Evolutionary conservation across 2,329 filamentous ascomycete species (phyloP).

Genomic region (Penicillium crustosum): DNA sequence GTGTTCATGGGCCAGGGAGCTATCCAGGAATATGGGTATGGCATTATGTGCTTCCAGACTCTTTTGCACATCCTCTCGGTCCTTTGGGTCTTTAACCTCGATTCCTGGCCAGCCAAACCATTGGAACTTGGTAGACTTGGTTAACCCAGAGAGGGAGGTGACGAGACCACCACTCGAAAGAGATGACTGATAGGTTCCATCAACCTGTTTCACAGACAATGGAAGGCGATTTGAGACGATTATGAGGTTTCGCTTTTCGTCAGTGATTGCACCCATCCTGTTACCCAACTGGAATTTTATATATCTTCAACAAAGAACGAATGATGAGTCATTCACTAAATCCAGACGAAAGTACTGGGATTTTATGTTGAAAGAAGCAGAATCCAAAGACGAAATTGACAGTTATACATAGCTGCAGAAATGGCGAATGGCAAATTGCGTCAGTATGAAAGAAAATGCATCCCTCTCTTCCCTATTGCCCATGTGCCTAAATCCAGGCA

Average conservation of each 20-base stretch:
- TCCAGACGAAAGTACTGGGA: background rate
- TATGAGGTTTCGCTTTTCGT: conserved; percentile 45
- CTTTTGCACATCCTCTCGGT: conserved; percentile 67
- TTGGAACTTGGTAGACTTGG: conserved; percentile 84
- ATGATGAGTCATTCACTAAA: background rate
- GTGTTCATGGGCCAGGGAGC: conserved; percentile 83
- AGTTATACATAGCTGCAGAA: conserved; percentile 13
- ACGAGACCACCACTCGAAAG: conserved; percentile 92
- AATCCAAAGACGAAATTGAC: background rate
- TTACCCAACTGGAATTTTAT: background rate
- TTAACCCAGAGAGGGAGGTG: conserved; percentile 80
- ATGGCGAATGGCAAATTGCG: conserved; percentile 20
- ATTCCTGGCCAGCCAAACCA: conserved; percentile 97
- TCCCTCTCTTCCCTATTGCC: background rate
- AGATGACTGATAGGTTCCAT: conserved; percentile 78
- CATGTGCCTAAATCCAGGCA: background rate
- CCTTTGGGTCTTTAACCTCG: conserved; percentile 72
- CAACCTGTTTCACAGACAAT: conserved; percentile 83
- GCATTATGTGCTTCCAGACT: conserved; percentile 77
- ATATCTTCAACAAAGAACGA: background rate
- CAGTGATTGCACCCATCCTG: conserved; percentile 7
- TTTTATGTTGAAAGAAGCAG: background rate
- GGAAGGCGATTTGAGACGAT: conserved; percentile 90
- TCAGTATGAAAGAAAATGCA: conserved; percentile 17
- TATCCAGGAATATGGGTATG: conserved; percentile 81